phyloP scores from a whole-genome alignment of 1,284 basidiomycete species.

The Ceratobasidium sp. region DNA sequence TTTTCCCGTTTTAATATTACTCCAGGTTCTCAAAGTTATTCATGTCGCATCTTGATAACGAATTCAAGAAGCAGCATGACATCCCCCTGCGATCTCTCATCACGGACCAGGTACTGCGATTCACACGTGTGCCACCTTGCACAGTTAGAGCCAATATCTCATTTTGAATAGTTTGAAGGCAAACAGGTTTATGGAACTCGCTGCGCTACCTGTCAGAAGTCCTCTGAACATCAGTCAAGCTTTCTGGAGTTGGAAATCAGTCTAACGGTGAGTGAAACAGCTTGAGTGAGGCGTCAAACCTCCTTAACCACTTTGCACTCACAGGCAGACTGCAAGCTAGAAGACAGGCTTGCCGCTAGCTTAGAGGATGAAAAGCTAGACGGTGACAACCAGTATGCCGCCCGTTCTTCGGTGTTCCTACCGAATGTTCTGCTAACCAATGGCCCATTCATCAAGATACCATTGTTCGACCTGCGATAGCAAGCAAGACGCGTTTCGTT shows the following conservation, averaged over 20 bases:
- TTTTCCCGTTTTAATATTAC: conserved; percentile 35
- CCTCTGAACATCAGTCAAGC: conserved; percentile 70
- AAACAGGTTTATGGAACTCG: conserved; percentile 79
- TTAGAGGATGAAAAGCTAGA: conserved; percentile 75
- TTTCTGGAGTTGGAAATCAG: conserved; percentile 90
- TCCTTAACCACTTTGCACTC: background rate
- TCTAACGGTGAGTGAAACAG: conserved; percentile 65
- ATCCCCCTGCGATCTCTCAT: conserved; percentile 72
- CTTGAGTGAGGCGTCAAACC: background rate
- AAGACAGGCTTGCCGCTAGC: conserved; percentile 71
- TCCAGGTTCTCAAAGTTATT: conserved; percentile 91
- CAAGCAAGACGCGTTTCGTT: conserved; percentile 80
- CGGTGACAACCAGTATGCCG: conserved; percentile 78
- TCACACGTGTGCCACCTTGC: background rate
- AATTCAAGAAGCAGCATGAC: conserved; percentile 80
- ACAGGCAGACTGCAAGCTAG: conserved; percentile 75
- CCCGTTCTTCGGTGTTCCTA: conserved; percentile 10
- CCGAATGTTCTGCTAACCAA: background rate
- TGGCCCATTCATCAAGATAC: conserved; percentile 64
- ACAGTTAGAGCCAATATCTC: background rate
- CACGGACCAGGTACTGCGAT: conserved; percentile 67
- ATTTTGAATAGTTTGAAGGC: conserved; percentile 79
- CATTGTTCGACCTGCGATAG: conserved; percentile 75
- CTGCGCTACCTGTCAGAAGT: conserved; percentile 74
- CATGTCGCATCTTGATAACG: conserved; percentile 83